phyloP scores from a whole-genome alignment of 2,329 filamentous ascomycete genomes.

The Nothophoma quercina region DNA sequence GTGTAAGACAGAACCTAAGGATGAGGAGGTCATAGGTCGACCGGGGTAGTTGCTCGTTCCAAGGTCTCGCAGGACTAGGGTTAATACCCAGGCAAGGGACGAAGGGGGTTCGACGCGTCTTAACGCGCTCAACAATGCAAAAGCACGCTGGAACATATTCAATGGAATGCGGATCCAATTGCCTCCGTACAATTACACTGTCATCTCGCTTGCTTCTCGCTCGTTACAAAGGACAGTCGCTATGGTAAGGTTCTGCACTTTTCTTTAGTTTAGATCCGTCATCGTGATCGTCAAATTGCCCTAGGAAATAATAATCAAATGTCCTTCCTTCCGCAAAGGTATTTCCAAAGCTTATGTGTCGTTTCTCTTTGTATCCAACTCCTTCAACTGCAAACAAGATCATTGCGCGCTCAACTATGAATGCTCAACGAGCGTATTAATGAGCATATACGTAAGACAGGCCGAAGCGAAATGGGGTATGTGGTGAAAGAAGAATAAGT shows the following conservation, averaged over 20 bases:
- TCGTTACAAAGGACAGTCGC: constrained; percentile 1
- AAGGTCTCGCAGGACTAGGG: not conserved
- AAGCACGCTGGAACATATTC: not conserved
- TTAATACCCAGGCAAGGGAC: not conserved
- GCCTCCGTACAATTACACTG: constrained; percentile 4
- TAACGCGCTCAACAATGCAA: not conserved
- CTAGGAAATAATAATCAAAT: not conserved
- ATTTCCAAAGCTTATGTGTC: constrained; percentile 6
- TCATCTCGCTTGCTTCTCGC: constrained; percentile 5
- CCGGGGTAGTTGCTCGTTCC: not conserved
- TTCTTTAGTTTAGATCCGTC: not conserved
- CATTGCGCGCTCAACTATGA: not conserved
- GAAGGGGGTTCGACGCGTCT: not conserved
- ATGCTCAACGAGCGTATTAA: constrained; percentile 14
- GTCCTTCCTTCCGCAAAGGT: constrained; percentile 7
- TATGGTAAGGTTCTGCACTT: not conserved
- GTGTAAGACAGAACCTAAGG: not conserved
- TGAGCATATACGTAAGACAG: constrained; percentile 15
- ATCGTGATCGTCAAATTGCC: not conserved
- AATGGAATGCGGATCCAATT: constrained; percentile 9
- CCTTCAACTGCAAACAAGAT: not conserved
- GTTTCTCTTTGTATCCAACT: constrained; percentile 4
- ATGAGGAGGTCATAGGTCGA: not conserved
- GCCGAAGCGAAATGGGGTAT: constrained; percentile 17
- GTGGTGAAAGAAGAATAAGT: constrained; percentile 2